Base-by-base conservation (phyloP, 225 moss, liverwort and hornwort genomes). In the Bryum argenteum region DNA sequence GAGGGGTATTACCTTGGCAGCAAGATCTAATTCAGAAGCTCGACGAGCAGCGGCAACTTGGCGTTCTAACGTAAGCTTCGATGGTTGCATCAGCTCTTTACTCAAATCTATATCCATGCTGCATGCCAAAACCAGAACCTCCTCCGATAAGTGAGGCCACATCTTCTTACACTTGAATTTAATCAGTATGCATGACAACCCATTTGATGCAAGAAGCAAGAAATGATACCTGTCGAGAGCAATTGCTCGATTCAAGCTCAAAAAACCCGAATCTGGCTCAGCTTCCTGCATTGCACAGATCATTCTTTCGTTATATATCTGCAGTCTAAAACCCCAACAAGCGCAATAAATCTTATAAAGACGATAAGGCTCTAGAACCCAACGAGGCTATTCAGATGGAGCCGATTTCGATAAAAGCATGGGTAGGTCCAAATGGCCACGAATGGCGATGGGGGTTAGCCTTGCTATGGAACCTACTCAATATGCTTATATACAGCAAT, bases 41-140 rank as follows among this genome's bases (percentile, higher is more conserved):
- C 71, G 81, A 19, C 80, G 82, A 54, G 84, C 92, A 39, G 81
- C 87, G 73, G 85, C 92, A 64, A 91, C 89, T 87, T 94, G 98
- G 17, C 94, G 91, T 67, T 92, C 80, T 69, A 98, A 78, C 10
- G 94, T 88, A 23, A 89, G 88, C 83, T 87, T 89, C 0, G 98
- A 98, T 38, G 98, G 98, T 71, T 81, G 88, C 91, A 81, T 84
- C 18, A 98, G 85, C 83, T 94, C 94, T 81, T 84, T 70, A 61
- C 89, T 92, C 43, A 98, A 73, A 79, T 98, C 98, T 67, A 98
- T 84, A 65, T 98, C 92, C 84, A 98, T 80, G 77, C 94, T 92
- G 88, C 79, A 73, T n/a, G n/a, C n/a, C n/a, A n/a, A n/a, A 79
- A 47, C 61, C 52, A 66, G 69, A 44, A 14, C 9, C 23, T 24